Percentiles rank a stretch among this genome's conserved stretches.
phyloP scores from a whole-genome alignment of 1,139 yeast genomes.

The Ashbya aceris region DNA sequence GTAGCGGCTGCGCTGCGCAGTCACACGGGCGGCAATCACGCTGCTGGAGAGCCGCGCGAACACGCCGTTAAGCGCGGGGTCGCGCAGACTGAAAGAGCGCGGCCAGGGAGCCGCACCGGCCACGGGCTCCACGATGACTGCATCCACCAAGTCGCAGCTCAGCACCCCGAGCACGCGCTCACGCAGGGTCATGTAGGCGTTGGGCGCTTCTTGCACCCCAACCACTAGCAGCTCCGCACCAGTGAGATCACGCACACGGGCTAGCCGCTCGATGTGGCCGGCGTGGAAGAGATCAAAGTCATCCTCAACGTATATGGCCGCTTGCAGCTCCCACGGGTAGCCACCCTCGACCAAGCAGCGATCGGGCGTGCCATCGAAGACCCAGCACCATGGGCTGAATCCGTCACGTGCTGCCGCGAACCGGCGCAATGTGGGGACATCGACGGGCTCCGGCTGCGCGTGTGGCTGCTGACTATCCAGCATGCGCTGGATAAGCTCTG shows the following conservation, averaged over 20 bases:
- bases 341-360: slow-evolving; percentile 28
- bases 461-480: slow-evolving; percentile 35
- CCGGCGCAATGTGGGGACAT: slow-evolving; percentile 35
- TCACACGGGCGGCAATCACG: slow-evolving; percentile 29
- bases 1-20: slow-evolving; percentile 24
- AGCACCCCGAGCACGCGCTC: slow-evolving; percentile 83
- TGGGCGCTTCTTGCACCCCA: slow-evolving; percentile 45
- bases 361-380: slow-evolving; percentile 31
- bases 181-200: slow-evolving; percentile 79
- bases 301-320: slow-evolving; percentile 62
- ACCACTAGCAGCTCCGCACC: slow-evolving; percentile 45
- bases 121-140: slow-evolving; percentile 34
- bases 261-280: slow-evolving; percentile 66
- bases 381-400: slow-evolving; percentile 48
- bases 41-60: slow-evolving; percentile 28
- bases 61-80: slow-evolving; percentile 13
- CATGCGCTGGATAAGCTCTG: slow-evolving; percentile 92
- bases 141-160: slow-evolving; percentile 81
- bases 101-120: neutral
- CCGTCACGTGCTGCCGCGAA: slow-evolving; percentile 71
- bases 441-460: slow-evolving; percentile 12
- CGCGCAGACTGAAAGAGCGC: slow-evolving; percentile 4
- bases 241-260: slow-evolving; percentile 28
- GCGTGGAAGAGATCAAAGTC: slow-evolving; percentile 89
- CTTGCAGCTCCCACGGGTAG: slow-evolving; percentile 15